Evolutionary conservation across 768 basidiomycete species (phyloP).

Genomic region (Grammothele lineata): DNA sequence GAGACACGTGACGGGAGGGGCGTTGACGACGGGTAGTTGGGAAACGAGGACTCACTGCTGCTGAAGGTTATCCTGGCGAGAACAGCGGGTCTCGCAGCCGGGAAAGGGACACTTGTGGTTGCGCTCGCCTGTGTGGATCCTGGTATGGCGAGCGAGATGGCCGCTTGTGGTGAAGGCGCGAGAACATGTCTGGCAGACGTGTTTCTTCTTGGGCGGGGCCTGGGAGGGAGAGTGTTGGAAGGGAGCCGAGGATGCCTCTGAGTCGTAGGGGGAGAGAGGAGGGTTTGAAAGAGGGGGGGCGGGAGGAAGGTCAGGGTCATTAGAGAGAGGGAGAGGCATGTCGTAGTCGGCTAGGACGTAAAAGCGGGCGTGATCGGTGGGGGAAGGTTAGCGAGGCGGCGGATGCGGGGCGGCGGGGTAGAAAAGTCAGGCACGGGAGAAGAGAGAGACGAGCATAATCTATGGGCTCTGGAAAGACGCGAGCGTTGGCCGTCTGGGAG

Average conservation of each 20-base stretch:
- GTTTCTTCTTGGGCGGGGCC: conserved; percentile 27
- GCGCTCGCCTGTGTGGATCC: conserved; percentile 88
- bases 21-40: background rate
- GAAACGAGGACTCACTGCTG: conserved; percentile 42
- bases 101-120: conserved; percentile 94
- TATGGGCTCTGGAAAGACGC: too few species aligned
- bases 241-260: background rate
- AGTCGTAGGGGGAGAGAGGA: conserved; percentile 1
- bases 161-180: conserved; percentile 86
- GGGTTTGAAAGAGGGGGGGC: background rate
- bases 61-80: conserved; percentile 83
- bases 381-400: conserved; percentile 4
- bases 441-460: background rate
- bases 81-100: conserved; percentile 90
- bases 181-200: conserved; percentile 70
- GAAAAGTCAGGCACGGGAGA: background rate
- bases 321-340: conserved; percentile 4
- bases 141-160: conserved; percentile 82
- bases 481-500: too few species aligned
- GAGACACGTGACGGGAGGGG: too few species aligned
- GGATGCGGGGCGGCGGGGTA: background rate
- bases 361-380: conserved; percentile 10
- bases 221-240: background rate
- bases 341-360: conserved; percentile 10
- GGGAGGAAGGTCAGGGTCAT: conserved; percentile 4